phyloP scores from a whole-genome alignment of 257 asterid species.

The Solanum tarapatanum region DNA sequence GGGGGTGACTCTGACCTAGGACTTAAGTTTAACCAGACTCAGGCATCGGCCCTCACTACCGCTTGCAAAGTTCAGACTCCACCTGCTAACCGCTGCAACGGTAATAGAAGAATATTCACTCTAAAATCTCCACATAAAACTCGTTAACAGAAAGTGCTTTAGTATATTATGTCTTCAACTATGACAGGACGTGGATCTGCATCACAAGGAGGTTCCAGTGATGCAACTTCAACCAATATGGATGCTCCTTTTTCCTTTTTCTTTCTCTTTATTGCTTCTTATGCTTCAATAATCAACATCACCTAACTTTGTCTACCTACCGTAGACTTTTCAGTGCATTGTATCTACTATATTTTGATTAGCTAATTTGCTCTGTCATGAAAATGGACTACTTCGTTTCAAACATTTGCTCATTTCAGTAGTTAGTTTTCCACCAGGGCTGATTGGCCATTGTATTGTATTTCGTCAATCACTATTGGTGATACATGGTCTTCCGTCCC shows the following conservation, averaged over 20 bases:
- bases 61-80: conserved; percentile 69
- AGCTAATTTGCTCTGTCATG: neutral
- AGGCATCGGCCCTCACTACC: conserved; percentile 44
- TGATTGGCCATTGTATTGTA: neutral
- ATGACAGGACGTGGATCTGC: conserved; percentile 21
- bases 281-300: conserved; percentile 5
- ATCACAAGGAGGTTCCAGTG: conserved; percentile 13
- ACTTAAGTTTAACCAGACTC: conserved; percentile 16
- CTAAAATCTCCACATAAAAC: neutral
- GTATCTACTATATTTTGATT: neutral
- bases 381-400: neutral
- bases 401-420: neutral
- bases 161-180: neutral
- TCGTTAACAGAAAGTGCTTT: neutral
- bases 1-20: conserved; percentile 53
- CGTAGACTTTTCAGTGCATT: neutral
- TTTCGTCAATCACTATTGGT: neutral
- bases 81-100: conserved; percentile 41
- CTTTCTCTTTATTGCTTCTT: conserved; percentile 17
- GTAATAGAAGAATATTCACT: conserved; percentile 13
- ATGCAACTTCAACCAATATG: conserved; percentile 19
- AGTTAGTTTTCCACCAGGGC: neutral
- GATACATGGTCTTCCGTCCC: neutral
- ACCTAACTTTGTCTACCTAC: neutral
- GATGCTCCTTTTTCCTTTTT: conserved; percentile 14